Base-by-base conservation (phyloP, 202 grass and related monocot genomes). In the Elaeis oleifera region DNA sequence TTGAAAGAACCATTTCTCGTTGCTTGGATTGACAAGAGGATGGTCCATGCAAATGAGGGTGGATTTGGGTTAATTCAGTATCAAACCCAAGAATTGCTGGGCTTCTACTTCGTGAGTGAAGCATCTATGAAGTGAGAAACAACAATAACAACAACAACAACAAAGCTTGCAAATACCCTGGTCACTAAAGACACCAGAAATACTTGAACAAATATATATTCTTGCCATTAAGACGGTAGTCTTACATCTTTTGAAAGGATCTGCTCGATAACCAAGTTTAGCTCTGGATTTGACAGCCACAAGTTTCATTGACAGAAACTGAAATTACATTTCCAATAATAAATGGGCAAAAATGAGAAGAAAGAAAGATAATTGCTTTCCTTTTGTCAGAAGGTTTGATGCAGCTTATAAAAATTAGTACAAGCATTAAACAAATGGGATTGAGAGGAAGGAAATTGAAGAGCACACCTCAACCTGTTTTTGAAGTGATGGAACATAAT, bases 241-340 rank as follows among this genome's bases (percentile, higher is more conserved):
- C 76, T 97, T 91, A 89, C 92, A 52, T 97, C 74, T 2, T 23
- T 23, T 24, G 23, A 24, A 24, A 24, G 23, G 23, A 24, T 24
- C 23, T 24, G 23, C 65, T 89, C 62, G 50, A 89, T 49, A 68
- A 81, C 59, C 54, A 79, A 74, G 75, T 65, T 91, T 17, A 78
- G 48, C 58, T 75, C 87, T 20, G 84, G 79, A 39, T 81, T 81
- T 81, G 16, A 91, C 65, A 3, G 79, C 39, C 1, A 84, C 78
- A 65, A 97, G 84, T 71, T 89, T 97, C 88, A 97, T 91, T 2
- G 88, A 91, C 32, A 97, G 77, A 69, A 97, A 97, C 92, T 91
- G 83, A 75, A 72, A 5, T 18, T 54, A 18, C 52, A 17, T 18
- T 18, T 18, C 20, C 11, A 18, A 1, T 19, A 54, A 54, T 7